Base-by-base conservation (phyloP, 1,284 basidiomycete species). In the Ustilago loliicola region DNA sequence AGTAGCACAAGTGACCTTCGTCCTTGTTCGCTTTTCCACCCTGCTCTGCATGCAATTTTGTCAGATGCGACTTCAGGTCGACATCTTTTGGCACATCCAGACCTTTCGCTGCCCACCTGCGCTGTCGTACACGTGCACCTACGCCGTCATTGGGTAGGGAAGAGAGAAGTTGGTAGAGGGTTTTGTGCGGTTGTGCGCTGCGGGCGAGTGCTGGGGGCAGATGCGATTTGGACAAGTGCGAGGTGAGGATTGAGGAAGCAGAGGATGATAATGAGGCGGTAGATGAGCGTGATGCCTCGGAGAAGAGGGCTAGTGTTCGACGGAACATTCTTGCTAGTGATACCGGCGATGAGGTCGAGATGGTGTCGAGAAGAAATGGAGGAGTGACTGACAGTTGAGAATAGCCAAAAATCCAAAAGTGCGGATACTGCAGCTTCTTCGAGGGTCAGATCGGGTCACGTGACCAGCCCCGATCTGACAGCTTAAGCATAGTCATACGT, bases 101-200 rank as follows among this genome's bases (percentile, higher is more conserved):
- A 2, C 80, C 80, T 30, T 74, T 80, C 3, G 78, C 72, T 6
- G 55, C 65, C 80, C 80, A 81, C 3, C 71, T 42, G 2, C 72
- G 54, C 57, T 81, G 77, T 19, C 80, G 29, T 0, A 81, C 78
- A 3, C 52, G 29, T 11, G 51, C 32, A 8, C 80, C 80, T 2
- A 81, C 74, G 3, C 80, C 80, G 40, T 77, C 70, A 25, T 71
- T 72, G n/a, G 80, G 80, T 7, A 81, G 48, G 19, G 68, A 42
- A 1, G 73, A 73, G 7, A 81, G 63, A 23, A 79, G 75, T 53
- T 81, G 68, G 60, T 80, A 80, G 11, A 81, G 69, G 36, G 68
- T 78, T 53, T 80, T 80, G 66, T 73, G 67, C 30, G 78, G 69
- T 61, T 52, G 32, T 29, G 56, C 53, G 15, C 19, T 47, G 9